A percentile compares a stretch with the other conserved stretches of the same genome.
These are phyloP conservation scores for Lactifluus rugatus DNA, from an alignment of 768 basidiomycete genomes.

Conservation along the genomic window DNA sequence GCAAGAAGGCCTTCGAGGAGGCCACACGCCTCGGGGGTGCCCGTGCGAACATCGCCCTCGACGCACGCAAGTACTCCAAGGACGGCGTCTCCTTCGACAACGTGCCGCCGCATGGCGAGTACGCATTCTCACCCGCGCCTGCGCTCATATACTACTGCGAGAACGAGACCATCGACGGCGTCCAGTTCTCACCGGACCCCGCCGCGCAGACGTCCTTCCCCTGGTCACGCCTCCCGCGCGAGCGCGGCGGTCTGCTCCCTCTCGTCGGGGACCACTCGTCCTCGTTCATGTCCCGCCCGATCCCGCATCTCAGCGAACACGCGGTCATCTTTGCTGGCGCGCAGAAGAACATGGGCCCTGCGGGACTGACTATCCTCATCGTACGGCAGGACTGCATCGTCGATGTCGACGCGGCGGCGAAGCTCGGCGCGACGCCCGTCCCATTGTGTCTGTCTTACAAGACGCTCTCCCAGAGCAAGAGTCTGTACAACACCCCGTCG, in stretches of 20 bases:
- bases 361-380: conserved; percentile 88
- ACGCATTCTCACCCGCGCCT: conserved; percentile 68
- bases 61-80: conserved; percentile 50
- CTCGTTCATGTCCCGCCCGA: conserved; percentile 92
- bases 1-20: conserved; percentile 80
- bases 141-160: conserved; percentile 97
- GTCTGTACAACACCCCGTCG: conserved; percentile 88
- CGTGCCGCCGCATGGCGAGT: conserved; percentile 66
- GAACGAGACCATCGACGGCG: conserved; percentile 96
- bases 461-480: conserved; percentile 61
- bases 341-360: conserved; percentile 96
- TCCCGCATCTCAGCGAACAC: conserved; percentile 79
- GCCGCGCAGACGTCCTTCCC: conserved; percentile 63
- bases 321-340: conserved; percentile 94
- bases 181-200: conserved; percentile 67
- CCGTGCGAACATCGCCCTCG: conserved; percentile 59
- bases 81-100: conserved; percentile 67
- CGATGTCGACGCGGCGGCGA: conserved; percentile 71
- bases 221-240: conserved; percentile 49
- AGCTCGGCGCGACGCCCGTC: conserved; percentile 61
- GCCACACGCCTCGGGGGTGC: conserved; percentile 57
- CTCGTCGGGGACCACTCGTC: conserved; percentile 94
- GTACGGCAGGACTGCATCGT: conserved; percentile 92
- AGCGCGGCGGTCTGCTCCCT: conserved; percentile 48
- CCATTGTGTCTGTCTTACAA: conserved; percentile 80